Conservation (phyloP, 164 flowering plant species). For the Piper longum region DNA sequence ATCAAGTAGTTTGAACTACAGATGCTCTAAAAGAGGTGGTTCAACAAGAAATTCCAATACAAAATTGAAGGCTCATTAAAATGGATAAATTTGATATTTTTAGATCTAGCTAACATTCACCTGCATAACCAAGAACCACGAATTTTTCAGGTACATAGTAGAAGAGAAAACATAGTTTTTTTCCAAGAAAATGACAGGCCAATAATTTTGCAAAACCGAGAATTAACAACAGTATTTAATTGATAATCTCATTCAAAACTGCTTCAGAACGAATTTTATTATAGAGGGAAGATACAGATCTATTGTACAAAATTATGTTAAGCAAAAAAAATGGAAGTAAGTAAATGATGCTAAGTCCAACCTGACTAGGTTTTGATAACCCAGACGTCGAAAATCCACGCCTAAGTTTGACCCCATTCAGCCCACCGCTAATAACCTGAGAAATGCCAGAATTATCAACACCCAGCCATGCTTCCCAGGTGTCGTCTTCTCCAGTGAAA, state of each 20-base stretch:
- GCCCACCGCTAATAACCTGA: slow-evolving; percentile 35
- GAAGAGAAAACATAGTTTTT: not conserved
- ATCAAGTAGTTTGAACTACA: too few relatives aligned
- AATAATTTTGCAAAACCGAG: too few relatives aligned
- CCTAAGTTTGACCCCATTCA: slow-evolving; percentile 67
- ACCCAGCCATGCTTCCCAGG: slow-evolving; percentile 95
- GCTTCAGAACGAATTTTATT: too few relatives aligned
- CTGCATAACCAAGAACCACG: not conserved
- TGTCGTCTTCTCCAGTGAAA: slow-evolving; percentile 96
- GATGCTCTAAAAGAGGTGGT: too few relatives aligned
- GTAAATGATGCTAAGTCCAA: slow-evolving; percentile 8
- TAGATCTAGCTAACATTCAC: not conserved
- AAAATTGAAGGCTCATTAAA: too few relatives aligned
- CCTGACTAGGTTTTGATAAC: slow-evolving; percentile 79
- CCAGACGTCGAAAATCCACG: slow-evolving; percentile 79
- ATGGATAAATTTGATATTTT: too few relatives aligned
- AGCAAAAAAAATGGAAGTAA: not conserved
- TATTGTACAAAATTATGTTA: too few relatives aligned
- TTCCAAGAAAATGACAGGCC: too few relatives aligned
- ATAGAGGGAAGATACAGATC: not conserved
- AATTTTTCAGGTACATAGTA: not conserved
- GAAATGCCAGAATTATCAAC: slow-evolving; percentile 66
- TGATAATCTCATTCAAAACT: too few relatives aligned
- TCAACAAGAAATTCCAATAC: too few relatives aligned
- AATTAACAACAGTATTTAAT: too few relatives aligned